A percentile compares a stretch with the other conserved stretches of the same genome.
Conservation (phyloP, 108 stramenopile genomes). For the Skeletonema costatum region DNA sequence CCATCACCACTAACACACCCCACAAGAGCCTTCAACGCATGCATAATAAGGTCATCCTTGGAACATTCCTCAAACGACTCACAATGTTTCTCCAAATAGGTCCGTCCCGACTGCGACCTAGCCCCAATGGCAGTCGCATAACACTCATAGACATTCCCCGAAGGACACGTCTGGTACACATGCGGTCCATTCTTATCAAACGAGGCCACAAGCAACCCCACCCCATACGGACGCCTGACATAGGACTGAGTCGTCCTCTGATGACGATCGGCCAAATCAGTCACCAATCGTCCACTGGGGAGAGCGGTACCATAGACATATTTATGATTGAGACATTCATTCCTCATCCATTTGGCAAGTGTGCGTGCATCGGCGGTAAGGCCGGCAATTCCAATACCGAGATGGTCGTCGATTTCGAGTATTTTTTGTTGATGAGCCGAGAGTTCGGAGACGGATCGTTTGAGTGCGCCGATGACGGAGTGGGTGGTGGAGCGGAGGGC, state of each 20-base stretch:
- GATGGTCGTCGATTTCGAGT: constrained; percentile 97
- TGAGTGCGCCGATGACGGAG: constrained; percentile 95
- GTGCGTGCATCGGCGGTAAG: constrained; percentile 97
- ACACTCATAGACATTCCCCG: constrained; percentile 97
- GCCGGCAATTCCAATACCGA: constrained; percentile 96
- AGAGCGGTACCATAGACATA: constrained; percentile 96
- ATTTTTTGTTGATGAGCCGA: constrained; percentile 96
- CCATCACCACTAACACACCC: constrained; percentile 92
- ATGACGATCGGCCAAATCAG: constrained; percentile 97
- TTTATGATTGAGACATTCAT: constrained; percentile 97
- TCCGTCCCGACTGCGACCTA: constrained; percentile 92
- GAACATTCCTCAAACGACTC: constrained; percentile 59
- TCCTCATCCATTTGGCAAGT: constrained; percentile 97
- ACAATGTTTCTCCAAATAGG: constrained; percentile 96
- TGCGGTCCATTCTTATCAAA: constrained; percentile 91
- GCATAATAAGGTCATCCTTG: constrained; percentile 93
- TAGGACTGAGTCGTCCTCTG: constrained; percentile 99
- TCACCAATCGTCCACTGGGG: constrained; percentile 88
- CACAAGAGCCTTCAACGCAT: constrained; percentile 93
- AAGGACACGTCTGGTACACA: constrained; percentile 96
- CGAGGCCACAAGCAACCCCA: constrained; percentile 92
- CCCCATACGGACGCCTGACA: constrained; percentile 97
- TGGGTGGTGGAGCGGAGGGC: constrained; percentile 84
- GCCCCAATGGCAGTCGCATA: constrained; percentile 97
- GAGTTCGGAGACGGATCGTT: constrained; percentile 95